Percentiles rank a stretch among this genome's conserved stretches.
phyloP scores from a whole-genome alignment of 441 rosid genomes.

The Bocquillonia castaneifolia region DNA sequence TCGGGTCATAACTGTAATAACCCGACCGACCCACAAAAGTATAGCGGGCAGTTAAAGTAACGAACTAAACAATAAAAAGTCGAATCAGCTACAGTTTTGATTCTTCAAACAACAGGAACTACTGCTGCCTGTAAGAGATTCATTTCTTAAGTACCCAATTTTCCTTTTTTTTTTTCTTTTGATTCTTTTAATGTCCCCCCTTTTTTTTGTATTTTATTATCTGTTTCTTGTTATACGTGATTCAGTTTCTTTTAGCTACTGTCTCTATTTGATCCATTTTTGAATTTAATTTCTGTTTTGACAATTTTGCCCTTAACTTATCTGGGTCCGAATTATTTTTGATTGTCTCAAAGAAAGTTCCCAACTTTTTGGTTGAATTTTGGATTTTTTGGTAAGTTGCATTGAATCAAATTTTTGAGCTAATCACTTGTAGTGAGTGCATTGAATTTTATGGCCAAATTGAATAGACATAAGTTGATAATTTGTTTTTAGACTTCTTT shows the following conservation, averaged over 20 bases:
- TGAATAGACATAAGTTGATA: neutral
- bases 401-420: no score
- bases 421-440: no score
- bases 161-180: neutral
- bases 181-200: neutral
- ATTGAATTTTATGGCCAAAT: neutral
- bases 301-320: no score
- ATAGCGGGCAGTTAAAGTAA: neutral
- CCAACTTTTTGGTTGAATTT: no score
- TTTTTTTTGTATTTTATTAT: neutral
- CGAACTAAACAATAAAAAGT: neutral
- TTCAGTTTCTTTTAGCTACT: neutral
- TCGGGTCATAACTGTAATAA: neutral
- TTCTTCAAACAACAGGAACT: neutral
- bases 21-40: neutral
- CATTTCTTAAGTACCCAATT: neutral
- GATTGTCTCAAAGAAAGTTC: no score
- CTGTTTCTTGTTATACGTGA: neutral
- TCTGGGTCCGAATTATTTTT: no score
- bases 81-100: neutral
- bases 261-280: neutral
- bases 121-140: neutral
- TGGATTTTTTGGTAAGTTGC: no score
- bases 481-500: neutral
- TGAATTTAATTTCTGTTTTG: no score